Base-by-base conservation (phyloP, 2,329 filamentous ascomycete species). In the Aspergillus oerlinghausenensis region DNA sequence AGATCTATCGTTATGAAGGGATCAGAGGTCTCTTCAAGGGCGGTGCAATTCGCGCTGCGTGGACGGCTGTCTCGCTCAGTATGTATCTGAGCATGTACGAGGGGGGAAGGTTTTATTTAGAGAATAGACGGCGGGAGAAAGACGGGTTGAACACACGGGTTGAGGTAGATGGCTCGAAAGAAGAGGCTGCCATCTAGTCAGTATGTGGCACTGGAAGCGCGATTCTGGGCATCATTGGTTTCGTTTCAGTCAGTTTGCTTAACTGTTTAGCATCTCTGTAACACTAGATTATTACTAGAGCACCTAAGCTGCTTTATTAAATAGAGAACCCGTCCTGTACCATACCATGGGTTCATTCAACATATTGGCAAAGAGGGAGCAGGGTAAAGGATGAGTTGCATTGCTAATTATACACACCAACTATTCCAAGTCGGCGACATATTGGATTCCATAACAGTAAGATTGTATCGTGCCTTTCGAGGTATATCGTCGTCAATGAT, bases 61-160 rank as follows among this genome's bases (percentile, higher is more conserved):
- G 92, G 92, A 94, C 92, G 14, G 87, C 90, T 54, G 62, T 95
- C 4, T 90, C 91, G 0, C 88, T 88, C 69, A 91, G 91, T 3
- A 75, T 96, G 55, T 96, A 96, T 78, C 76, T 96, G 45, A 90
- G 90, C 25, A 88, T 89, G 47, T 96, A 96, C 74, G 92, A 96
- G 72, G 87, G 86, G 61, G 88, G 89, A 9, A 86, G 90, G 67
- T 77, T 83, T 42, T 90, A 84, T 79, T 59, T 78, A 23, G 74
- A 77, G 63, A 70, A 69, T 51, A 63, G 67, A 45, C 63, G 70
- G 52, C 63, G 55, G 54, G 56, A 58, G 40, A 56, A 57, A 50
- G 64, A 67, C 26, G 26, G 26, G 29, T 17, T 26, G 19, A 23
- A 23, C 23, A 21, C 21, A 17, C 43, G 21, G 43, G 43, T 23